phyloP scores from a whole-genome alignment of 208 protist species.

The Leptomonas pyrrhocoris region DNA sequence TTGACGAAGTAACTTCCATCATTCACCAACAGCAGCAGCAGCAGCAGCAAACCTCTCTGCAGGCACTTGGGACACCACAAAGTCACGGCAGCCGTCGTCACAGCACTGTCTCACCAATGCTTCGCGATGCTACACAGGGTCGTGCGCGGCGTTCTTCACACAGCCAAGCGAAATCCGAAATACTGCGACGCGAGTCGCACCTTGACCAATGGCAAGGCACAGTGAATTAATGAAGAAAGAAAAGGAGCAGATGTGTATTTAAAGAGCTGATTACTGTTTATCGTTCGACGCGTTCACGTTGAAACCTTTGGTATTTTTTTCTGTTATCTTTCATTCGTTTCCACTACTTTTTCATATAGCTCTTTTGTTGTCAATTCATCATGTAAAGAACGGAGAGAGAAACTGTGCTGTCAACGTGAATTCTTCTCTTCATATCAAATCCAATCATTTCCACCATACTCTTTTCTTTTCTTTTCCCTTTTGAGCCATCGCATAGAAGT shows the following conservation, averaged over 20 bases:
- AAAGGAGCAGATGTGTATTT: too few relatives aligned
- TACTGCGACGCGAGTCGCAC: constrained; percentile 23
- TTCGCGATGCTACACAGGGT: constrained; percentile 17
- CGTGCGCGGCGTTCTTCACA: constrained; percentile 18
- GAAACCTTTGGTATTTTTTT: too few relatives aligned
- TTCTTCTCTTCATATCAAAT: too few relatives aligned
- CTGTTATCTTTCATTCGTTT: too few relatives aligned
- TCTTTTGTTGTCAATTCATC: too few relatives aligned
- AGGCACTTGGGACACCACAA: not conserved
- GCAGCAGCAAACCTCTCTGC: constrained; percentile 16
- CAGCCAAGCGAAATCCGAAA: constrained; percentile 27
- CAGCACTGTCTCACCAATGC: constrained; percentile 18
- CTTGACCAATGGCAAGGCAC: constrained; percentile 31
- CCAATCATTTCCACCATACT: too few relatives aligned
- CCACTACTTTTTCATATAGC: too few relatives aligned
- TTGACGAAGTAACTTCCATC: constrained; percentile 77
- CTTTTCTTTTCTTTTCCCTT: not conserved
- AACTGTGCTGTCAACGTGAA: too few relatives aligned
- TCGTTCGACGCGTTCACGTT: too few relatives aligned
- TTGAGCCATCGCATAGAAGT: not conserved
- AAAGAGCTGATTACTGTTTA: too few relatives aligned
- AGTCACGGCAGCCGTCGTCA: constrained; percentile 18
- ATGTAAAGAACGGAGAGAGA: too few relatives aligned
- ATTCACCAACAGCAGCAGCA: constrained; percentile 52
- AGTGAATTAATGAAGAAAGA: constrained; percentile 4